Base-by-base conservation (phyloP, 2,329 filamentous ascomycete species). In the Tolypocladium guangdongense region DNA sequence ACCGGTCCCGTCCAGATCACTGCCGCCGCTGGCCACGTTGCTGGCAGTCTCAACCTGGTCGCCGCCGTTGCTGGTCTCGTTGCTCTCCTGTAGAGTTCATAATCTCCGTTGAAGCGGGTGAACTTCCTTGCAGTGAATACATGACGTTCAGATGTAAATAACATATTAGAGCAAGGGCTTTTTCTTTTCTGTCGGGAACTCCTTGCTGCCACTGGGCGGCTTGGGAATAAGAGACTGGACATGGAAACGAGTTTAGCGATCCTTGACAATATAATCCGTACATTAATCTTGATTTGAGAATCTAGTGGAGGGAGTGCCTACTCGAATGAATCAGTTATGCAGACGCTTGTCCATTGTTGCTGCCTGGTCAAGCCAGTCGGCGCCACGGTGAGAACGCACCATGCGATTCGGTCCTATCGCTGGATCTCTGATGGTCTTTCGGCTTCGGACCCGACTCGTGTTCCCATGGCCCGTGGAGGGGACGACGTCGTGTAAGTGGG, bases 21-120 rank as follows among this genome's bases (percentile, higher is more conserved):
- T 48, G 63, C 62, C 48, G 68, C 63, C 52, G 68, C 66, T 51
- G 65, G 61, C 53, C 68, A 65, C 54, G 55, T 69, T 41, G 55
- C 52, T 38, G 60, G 62, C 52, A 62, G 62, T 56, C 53, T 66
- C 47, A 60, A 63, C 56, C 54, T 64, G 51, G 60, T 62, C 48
- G 64, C 62, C 50, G 65, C 60, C 46, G 65, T 64, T 22, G 66
- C 61, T 35, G 68, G 64, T 61, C 54, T 68, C 48, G 62, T 63
- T 48, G 67, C 61, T 38, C 51, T 70, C 57, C 58, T 71, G 57
- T 70, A 69, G 66, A 62, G 56, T 27, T n/a, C 43, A 11, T 20
- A 32, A 46, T 30, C 22, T 32, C 24, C 38, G 56, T 49, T 50
- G 56, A 47, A 54, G 41, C 58, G 55, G 58, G 52, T 58, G 57